These are phyloP conservation scores for Clarireedia homoeocarpa DNA, from an alignment of 2,329 filamentous ascomycete species.

Conservation along the genomic window DNA sequence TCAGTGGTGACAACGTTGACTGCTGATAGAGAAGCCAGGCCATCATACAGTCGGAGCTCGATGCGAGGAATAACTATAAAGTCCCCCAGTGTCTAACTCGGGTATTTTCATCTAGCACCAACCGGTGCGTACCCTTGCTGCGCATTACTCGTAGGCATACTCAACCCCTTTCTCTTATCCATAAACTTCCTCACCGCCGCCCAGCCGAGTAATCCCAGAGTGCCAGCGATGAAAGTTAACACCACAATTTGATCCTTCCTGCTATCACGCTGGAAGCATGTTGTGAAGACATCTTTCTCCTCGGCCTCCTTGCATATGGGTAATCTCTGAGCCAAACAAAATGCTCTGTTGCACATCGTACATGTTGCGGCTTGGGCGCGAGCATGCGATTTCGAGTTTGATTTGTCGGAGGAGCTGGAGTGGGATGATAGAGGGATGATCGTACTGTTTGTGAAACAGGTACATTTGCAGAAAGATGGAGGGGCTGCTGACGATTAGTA, in stretches of 20 bases:
- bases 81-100: too few species aligned
- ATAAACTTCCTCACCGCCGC: slow-evolving; percentile 44
- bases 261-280: slow-evolving; percentile 60
- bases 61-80: too few species aligned
- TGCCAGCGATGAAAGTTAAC: slow-evolving; percentile 54
- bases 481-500: slow-evolving; percentile 39
- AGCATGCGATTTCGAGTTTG: slow-evolving; percentile 10
- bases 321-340: slow-evolving; percentile 51
- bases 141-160: slow-evolving; percentile 15
- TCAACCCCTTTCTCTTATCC: slow-evolving; percentile 33
- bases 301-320: slow-evolving; percentile 55
- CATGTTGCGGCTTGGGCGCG: slow-evolving; percentile 41
- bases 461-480: slow-evolving; percentile 62
- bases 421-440: slow-evolving; percentile 48
- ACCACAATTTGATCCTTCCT: slow-evolving; percentile 61
- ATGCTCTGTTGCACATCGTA: slow-evolving; percentile 56
- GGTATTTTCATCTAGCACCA: slow-evolving; percentile 10
- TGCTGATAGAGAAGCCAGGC: background rate
- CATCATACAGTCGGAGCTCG: background rate
- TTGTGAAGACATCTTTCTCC: slow-evolving; percentile 53
- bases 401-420: slow-evolving; percentile 18
- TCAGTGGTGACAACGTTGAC: background rate
- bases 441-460: slow-evolving; percentile 61
- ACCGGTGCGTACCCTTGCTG: slow-evolving; percentile 22
- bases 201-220: slow-evolving; percentile 51